Evolutionary conservation across 805 yeast species (phyloP).

Genomic region (Myxozyma neotropica): DNA sequence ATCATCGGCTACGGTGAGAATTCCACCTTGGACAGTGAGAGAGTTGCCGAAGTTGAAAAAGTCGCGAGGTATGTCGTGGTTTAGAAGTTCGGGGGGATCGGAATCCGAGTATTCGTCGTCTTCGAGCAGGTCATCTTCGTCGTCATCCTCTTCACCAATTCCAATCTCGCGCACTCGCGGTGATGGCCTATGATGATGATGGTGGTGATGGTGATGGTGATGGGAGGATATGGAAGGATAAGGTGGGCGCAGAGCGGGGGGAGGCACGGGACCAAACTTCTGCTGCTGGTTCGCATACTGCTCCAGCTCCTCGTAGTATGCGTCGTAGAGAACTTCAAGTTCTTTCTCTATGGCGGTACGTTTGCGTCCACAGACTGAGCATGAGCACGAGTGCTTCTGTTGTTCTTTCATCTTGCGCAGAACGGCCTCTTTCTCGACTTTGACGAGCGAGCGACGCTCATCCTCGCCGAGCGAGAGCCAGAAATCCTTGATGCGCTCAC

Average conservation of each 20-base stretch:
- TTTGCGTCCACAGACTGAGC: conserved; percentile 77
- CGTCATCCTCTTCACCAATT: conserved; percentile 26
- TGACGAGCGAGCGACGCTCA: conserved; percentile 62
- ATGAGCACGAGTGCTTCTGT: conserved; percentile 62
- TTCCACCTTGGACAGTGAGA: conserved; percentile 47
- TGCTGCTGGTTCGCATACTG: conserved; percentile 38
- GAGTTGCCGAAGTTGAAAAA: conserved; percentile 40
- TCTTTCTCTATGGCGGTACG: conserved; percentile 73
- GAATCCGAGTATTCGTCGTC: conserved; percentile 33
- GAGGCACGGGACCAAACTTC: conserved; percentile 29
- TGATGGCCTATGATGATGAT: conserved; percentile 22
- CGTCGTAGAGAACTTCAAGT: conserved; percentile 70
- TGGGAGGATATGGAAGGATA: conserved; percentile 15
- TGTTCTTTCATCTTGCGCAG: conserved; percentile 64
- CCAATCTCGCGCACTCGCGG: conserved; percentile 18
- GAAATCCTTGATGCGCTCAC: conserved; percentile 53
- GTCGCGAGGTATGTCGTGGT: conserved; percentile 31
- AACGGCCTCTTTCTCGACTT: conserved; percentile 69
- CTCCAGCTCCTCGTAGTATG: conserved; percentile 59
- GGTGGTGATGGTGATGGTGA: conserved; percentile 24
- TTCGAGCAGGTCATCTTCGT: conserved; percentile 30
- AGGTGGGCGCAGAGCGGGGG: conserved; percentile 23
- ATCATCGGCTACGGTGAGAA: conserved; percentile 74
- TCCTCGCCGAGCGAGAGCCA: conserved; percentile 70
- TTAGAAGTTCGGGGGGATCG: conserved; percentile 22